Conservation (phyloP, 768 basidiomycete genomes). For the Trametes gibbosa region DNA sequence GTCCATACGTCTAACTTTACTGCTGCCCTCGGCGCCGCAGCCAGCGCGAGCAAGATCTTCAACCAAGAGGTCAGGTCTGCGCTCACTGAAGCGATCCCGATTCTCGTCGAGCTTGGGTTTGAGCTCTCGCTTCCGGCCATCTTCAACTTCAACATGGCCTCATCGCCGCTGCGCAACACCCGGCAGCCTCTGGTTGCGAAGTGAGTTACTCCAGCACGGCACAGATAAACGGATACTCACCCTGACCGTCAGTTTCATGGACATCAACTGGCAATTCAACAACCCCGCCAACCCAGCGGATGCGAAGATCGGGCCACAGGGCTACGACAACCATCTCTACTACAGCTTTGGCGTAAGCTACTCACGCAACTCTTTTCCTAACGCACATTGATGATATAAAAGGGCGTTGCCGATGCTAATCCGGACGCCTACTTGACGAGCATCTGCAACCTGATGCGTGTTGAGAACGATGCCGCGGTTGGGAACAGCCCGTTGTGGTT, state of each 20-base stretch:
- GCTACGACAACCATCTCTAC: conserved; percentile 79
- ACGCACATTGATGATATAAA: background rate
- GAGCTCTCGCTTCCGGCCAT: conserved; percentile 12
- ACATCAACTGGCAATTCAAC: conserved; percentile 72
- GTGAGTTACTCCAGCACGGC: conserved; percentile 27
- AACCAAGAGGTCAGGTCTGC: conserved; percentile 33
- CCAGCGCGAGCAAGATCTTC: conserved; percentile 20
- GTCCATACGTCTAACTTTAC: conserved; percentile 34
- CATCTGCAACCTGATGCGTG: conserved; percentile 67
- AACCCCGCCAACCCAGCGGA: conserved; percentile 69
- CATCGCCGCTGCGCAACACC: conserved; percentile 16
- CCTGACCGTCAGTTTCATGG: conserved; percentile 62
- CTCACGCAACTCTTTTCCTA: background rate
- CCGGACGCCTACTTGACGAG: conserved; percentile 61
- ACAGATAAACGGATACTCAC: background rate
- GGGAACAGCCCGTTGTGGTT: conserved; percentile 51
- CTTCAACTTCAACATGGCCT: conserved; percentile 25
- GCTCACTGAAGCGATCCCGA: conserved; percentile 36
- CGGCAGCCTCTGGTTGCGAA: conserved; percentile 36
- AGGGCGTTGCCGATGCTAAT: conserved; percentile 71
- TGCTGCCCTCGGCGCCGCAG: conserved; percentile 29
- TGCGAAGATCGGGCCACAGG: conserved; percentile 65
- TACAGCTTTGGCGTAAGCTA: conserved; percentile 63
- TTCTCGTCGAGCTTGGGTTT: conserved; percentile 33
- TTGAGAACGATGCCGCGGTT: conserved; percentile 45